Conservation (phyloP, 805 yeast genomes). For the Schwanniomyces occidentalis region DNA sequence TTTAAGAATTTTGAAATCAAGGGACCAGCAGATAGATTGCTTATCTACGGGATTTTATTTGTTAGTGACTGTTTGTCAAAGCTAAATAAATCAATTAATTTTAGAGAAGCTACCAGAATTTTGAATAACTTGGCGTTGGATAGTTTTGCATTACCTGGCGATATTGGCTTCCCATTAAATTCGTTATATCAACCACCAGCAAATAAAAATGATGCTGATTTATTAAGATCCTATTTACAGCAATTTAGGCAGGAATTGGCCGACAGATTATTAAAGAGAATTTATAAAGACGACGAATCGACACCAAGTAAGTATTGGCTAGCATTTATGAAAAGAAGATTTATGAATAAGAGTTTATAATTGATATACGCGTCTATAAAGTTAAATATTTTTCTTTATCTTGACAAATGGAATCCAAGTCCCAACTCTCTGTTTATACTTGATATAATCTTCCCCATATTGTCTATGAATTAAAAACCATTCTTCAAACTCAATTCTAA, state of each 20-base stretch:
- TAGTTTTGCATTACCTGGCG: conserved; percentile 90
- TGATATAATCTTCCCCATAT: conserved; percentile 28
- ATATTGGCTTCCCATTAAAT: conserved; percentile 90
- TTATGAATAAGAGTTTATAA: conserved; percentile 87
- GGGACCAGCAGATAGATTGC: conserved; percentile 89
- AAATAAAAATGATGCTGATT: conserved; percentile 72
- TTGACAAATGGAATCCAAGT: conserved; percentile 29
- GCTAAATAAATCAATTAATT: conserved; percentile 48
- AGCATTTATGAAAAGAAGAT: conserved; percentile 90
- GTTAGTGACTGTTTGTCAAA: conserved; percentile 80
- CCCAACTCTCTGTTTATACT: conserved; percentile 23
- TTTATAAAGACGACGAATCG: conserved; percentile 58
- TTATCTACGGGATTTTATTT: conserved; percentile 90
- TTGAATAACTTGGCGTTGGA: conserved; percentile 86
- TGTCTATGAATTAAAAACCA: conserved; percentile 23
- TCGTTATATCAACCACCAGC: conserved; percentile 72
- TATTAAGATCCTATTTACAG: conserved; percentile 76
- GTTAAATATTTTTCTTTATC: conserved; percentile 6
- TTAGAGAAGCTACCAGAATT: conserved; percentile 61
- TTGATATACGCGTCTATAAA: conserved; percentile 1
- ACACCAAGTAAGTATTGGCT: conserved; percentile 91
- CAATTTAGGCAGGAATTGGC: conserved; percentile 96
- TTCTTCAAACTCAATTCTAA: conserved; percentile 38
- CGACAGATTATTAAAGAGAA: conserved; percentile 69
- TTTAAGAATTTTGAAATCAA: conserved; percentile 96